A percentile compares a stretch with the other conserved stretches of the same genome.
Conservation (phyloP, 768 basidiomycete species). For the Termitomyces sp. region DNA sequence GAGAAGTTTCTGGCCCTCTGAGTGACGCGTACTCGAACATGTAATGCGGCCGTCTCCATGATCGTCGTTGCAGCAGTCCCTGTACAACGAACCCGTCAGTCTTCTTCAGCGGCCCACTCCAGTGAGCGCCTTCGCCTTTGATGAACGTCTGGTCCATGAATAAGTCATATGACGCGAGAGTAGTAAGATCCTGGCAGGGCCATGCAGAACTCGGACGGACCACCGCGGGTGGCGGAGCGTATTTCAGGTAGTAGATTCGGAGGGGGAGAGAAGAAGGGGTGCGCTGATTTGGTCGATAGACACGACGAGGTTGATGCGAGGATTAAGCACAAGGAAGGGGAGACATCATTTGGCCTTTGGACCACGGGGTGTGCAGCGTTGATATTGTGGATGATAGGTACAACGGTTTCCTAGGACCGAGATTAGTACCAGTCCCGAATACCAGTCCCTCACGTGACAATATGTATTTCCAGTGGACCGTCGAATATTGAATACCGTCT, state of each 20-base stretch:
- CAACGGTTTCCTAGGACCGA: conserved; percentile 30
- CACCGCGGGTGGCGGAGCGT: conserved; percentile 9
- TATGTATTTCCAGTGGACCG: no score
- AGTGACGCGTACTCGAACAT: conserved; percentile 83
- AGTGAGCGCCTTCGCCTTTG: conserved; percentile 45
- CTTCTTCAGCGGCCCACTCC: conserved; percentile 31
- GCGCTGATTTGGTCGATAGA: conserved; percentile 87
- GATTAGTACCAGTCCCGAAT: no score
- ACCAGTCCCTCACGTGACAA: no score
- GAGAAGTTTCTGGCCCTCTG: conserved; percentile 85
- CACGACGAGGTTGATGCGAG: conserved; percentile 74
- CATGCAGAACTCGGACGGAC: conserved; percentile 55
- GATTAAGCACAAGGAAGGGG: conserved; percentile 64
- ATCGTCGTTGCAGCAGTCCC: conserved; percentile 34
- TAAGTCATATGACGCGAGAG: conserved; percentile 73
- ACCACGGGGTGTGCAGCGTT: conserved; percentile 62
- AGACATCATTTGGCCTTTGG: conserved; percentile 61
- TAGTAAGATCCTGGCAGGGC: conserved; percentile 90
- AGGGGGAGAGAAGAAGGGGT: conserved; percentile 73
- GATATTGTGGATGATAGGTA: conserved; percentile 84
- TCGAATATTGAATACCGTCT: no score
- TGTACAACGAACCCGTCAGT: conserved; percentile 21
- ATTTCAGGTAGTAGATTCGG: conserved; percentile 55
- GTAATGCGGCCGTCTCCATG: conserved; percentile 71
- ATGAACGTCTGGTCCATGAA: conserved; percentile 61